Percentiles rank a stretch among this genome's conserved stretches.
Evolutionary conservation across 2,329 filamentous ascomycete genomes (phyloP).

Genomic region (Domatiomyces catenatus): DNA sequence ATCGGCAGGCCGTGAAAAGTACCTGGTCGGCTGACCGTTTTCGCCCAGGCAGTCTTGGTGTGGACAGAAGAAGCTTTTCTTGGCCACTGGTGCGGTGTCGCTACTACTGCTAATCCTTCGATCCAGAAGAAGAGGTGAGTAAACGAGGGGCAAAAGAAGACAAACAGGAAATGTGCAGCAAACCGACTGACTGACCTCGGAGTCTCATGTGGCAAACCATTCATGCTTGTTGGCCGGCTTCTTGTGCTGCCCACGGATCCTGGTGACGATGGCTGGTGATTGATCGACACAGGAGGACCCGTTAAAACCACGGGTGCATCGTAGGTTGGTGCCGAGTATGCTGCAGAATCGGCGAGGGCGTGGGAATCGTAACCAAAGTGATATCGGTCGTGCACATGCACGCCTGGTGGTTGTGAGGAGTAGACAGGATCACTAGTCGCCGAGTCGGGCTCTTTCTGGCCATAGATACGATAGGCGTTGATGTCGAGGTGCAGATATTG

Average conservation of each 20-base stretch:
- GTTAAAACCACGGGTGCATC: not conserved
- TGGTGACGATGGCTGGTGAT: not conserved
- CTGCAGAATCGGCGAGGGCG: not conserved
- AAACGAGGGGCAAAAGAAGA: not conserved
- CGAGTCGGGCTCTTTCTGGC: too few species aligned
- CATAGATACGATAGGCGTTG: too few species aligned
- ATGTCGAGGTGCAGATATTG: too few species aligned
- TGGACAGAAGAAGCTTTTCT: constrained; percentile 15
- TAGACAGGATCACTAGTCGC: too few species aligned
- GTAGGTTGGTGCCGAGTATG: not conserved
- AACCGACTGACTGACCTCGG: not conserved
- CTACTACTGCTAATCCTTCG: not conserved
- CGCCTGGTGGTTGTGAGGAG: too few species aligned
- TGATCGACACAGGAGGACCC: not conserved
- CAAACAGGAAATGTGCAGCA: not conserved
- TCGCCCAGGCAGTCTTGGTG: constrained; percentile 17
- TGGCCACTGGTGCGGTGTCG: not conserved
- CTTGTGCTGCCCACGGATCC: not conserved
- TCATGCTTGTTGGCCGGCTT: not conserved
- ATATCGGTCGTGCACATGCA: too few species aligned
- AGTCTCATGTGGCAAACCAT: not conserved
- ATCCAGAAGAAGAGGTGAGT: not conserved
- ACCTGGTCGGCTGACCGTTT: constrained; percentile 4
- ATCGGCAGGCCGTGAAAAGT: constrained; percentile 34
- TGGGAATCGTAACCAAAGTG: not conserved